Conservation (phyloP, 2,329 filamentous ascomycete species). For the Botryotinia calthae region DNA sequence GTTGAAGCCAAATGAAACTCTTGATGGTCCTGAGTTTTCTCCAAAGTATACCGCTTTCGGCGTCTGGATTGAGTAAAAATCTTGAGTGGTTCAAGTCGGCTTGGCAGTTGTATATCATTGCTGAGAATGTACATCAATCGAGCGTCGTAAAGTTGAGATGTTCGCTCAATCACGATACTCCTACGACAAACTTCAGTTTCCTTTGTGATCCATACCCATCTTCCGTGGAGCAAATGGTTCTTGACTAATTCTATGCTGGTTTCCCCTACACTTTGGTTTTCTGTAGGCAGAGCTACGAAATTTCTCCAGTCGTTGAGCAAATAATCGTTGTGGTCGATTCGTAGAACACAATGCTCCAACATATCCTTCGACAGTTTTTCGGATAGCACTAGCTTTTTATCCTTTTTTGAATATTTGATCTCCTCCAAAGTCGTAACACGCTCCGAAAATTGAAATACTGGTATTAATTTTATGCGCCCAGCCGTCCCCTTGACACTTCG, state of each 20-base stretch:
- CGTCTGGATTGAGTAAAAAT: background rate
- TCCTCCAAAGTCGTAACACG: background rate
- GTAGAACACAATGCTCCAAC: background rate
- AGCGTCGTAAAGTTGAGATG: constrained; percentile 1
- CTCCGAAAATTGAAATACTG: constrained; percentile 4
- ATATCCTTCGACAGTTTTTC: background rate
- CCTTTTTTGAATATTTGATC: background rate
- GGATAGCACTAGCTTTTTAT: background rate
- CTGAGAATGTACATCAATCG: background rate
- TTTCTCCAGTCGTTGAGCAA: background rate
- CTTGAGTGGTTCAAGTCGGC: background rate
- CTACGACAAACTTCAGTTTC: background rate
- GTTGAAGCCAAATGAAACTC: background rate
- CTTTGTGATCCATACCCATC: constrained; percentile 15
- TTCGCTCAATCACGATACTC: constrained; percentile 4
- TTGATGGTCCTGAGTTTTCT: background rate
- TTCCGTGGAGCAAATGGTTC: constrained; percentile 11
- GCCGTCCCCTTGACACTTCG: background rate
- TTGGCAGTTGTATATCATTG: background rate
- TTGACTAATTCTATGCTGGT: background rate
- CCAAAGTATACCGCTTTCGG: background rate
- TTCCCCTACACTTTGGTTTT: background rate
- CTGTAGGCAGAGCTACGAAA: background rate
- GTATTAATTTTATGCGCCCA: constrained; percentile 1
- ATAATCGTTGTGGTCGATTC: constrained; percentile 7